These are phyloP conservation scores for Cryptococcus jaspeensis DNA, from an alignment of 1,284 basidiomycete species.

Conservation along the genomic window DNA sequence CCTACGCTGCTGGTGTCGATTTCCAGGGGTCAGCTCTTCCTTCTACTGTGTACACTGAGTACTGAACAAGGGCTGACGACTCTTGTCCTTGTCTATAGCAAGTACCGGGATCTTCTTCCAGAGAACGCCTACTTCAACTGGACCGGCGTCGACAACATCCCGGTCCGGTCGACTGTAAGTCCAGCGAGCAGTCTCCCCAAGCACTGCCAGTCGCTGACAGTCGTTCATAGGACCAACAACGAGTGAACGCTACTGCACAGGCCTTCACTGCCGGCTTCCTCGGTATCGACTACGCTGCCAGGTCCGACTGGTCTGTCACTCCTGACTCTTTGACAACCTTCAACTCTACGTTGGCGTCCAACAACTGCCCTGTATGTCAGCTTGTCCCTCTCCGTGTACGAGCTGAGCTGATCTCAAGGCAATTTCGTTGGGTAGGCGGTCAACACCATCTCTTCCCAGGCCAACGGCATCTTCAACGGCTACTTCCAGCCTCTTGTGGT, in stretches of 20 bases:
- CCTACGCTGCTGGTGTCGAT: not conserved
- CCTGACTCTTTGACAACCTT: conserved; percentile 1
- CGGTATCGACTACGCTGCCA: not conserved
- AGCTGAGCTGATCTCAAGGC: too few relatives aligned
- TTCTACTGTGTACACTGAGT: not conserved
- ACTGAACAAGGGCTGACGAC: too few relatives aligned
- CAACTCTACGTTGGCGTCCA: conserved; percentile 1
- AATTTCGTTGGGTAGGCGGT: too few relatives aligned
- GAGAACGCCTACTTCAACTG: conserved; percentile 3
- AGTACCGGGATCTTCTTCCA: not conserved
- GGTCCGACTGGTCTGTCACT: conserved; percentile 1
- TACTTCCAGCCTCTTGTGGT: not conserved
- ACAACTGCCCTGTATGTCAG: not conserved
- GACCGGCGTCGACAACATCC: not conserved
- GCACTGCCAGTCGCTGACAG: not conserved
- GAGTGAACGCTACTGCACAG: conserved; percentile 1
- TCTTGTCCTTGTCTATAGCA: not conserved
- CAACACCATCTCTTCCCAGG: not conserved
- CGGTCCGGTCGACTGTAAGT: conserved; percentile 2
- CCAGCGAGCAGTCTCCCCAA: too few relatives aligned
- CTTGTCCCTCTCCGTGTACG: not conserved
- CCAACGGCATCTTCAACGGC: conserved; percentile 1
- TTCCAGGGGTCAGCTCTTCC: not conserved
- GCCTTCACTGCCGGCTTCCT: conserved; percentile 1
- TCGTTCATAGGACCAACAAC: not conserved